Base-by-base conservation (phyloP, 2,329 filamentous ascomycete species). In the Trichoderma koningiopsis region DNA sequence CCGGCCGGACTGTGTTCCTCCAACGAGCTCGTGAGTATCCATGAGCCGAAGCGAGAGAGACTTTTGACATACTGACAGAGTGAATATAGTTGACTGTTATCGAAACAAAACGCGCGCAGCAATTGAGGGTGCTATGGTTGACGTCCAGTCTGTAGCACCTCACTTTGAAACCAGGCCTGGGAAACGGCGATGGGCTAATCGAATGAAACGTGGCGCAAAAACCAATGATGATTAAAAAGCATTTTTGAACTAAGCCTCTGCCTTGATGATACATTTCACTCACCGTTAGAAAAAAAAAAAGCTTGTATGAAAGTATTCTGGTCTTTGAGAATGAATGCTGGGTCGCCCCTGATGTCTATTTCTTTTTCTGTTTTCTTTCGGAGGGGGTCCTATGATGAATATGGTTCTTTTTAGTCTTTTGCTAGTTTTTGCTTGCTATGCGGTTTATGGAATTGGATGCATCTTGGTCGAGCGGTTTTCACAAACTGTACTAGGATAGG, bases 91-190 rank as follows among this genome's bases (percentile, higher is more conserved):
- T 80, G 95, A 98, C 79, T 93, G 92, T 71, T 97, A 97, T 80
- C 91, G 95, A 74, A 95, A 93, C 79, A 97, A 97, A 84, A 96
- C 94, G 79, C 89, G 92, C 72, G 90, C 87, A 73, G 92, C 91
- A 68, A 94, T 97, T 82, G 88, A 96, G 75, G 89, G 87, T 27
- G 87, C 89, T 55, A 92, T 92, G 75, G 90, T 93, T 76, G 93
- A 96, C 71, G 86, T 93, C 56, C 85, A 87, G 68, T 85, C 87
- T 24, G 88, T 92, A 31, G 92, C 92, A 29, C 90, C 93, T 67
- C 94, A 97, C 81, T 96, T 94, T 76, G 94, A 97, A 81, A 96
- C 92, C 4, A 89, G 95, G 55, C 88, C 91, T 24, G 95, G 95
- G 69, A 97, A 97, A 85, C 87, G 92, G 73, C 86, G 84, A 76